Base-by-base conservation (phyloP, 2,329 filamentous ascomycete species). In the Fusarium nygamai region DNA sequence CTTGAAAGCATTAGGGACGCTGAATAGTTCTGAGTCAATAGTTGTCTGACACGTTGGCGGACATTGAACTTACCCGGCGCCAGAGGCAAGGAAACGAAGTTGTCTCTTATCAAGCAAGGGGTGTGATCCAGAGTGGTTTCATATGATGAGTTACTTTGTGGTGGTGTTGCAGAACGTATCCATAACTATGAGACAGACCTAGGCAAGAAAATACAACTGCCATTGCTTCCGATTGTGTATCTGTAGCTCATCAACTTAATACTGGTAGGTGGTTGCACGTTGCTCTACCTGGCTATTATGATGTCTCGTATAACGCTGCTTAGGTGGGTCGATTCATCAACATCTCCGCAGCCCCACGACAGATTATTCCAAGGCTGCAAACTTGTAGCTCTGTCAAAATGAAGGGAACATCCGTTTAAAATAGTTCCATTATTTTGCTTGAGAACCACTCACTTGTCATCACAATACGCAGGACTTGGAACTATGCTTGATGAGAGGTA, bases 41-140 rank as follows among this genome's bases (percentile, higher is more conserved):
- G 31, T 58, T 63, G 54, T 61, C 50, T 66, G 72, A 70, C 69
- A 73, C 64, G 69, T 70, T 61, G 61, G 60, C 56, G 57, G 43
- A 60, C 46, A 62, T 48, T 56, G 44, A n/a, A 59, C 59, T 59
- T 67, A 58, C 43, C 59, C 72, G 39, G 56, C 54, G 50, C 59
- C 50, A 67, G 29, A 64, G 57, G 43, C 44, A 51, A 64, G 53
- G 54, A 56, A 64, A 46, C 47, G 47, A 64, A 65, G 24, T 64
- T 69, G 53, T 64, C 56, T 58, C 54, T 46, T 24, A 58, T 43
- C 24, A 60, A 27, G 60, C 68, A 75, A 73, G 72, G 72, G 50
- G 33, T 48, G 47, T 33, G 43, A 43, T 63, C n/a, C 47, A 47
- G 51, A 70, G 57, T 59, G 44, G 72, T 74, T 74, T 74, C 72